phyloP scores from a whole-genome alignment of 2,329 filamentous ascomycete genomes.

The Pestalotiopsis sp. region DNA sequence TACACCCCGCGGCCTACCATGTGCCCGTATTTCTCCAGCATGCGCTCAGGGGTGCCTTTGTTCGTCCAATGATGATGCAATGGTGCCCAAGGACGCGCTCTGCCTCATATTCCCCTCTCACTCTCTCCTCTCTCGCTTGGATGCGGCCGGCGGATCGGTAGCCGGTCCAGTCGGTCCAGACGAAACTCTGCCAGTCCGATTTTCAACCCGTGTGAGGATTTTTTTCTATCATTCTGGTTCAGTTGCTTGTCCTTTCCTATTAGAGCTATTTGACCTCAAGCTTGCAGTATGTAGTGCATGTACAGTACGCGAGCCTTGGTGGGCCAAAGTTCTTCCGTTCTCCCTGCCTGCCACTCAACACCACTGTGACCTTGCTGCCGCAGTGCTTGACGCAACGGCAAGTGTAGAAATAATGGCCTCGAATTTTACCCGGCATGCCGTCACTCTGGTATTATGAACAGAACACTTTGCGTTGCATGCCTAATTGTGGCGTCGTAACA shows the following conservation, averaged over 20 bases:
- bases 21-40: background rate
- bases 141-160: background rate
- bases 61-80: slow-evolving; percentile 10
- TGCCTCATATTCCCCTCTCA: no score
- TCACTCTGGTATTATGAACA: no score
- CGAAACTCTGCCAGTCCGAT: background rate
- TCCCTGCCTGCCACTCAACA: no score
- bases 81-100: background rate
- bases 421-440: no score
- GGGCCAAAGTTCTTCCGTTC: no score
- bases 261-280: background rate
- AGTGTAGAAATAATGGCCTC: no score
- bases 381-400: no score
- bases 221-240: background rate
- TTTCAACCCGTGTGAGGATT: background rate
- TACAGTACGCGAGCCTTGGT: background rate
- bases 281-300: background rate
- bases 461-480: no score
- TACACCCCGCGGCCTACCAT: background rate
- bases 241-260: background rate
- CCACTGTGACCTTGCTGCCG: no score
- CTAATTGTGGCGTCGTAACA: no score
- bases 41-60: background rate
- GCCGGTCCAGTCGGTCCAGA: background rate
- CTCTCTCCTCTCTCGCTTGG: background rate